phyloP scores from a whole-genome alignment of 495 filamentous ascomycete species.

The Melanomma pulvis-pyrius region DNA sequence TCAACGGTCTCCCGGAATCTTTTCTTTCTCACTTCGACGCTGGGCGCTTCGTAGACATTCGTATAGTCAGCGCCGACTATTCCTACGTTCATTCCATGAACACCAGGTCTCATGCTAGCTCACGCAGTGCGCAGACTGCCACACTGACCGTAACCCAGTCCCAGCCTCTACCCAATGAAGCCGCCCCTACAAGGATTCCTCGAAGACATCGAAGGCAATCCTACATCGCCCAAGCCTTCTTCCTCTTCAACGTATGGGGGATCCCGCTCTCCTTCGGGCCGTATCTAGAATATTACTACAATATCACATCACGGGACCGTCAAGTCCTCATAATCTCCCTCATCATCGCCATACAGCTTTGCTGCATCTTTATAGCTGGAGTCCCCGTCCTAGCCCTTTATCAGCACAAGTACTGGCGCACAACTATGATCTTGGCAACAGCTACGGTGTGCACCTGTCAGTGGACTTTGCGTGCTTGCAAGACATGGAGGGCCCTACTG shows the following conservation, averaged over 20 bases:
- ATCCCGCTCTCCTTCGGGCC: conserved; percentile 30
- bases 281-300: conserved; percentile 24
- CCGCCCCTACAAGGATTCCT: no score
- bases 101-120: no score
- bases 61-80: no score
- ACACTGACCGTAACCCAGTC: no score
- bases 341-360: conserved; percentile 7
- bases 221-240: conserved; percentile 19
- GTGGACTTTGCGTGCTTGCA: neutral
- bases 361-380: neutral
- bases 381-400: neutral
- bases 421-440: neutral
- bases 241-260: conserved; percentile 34
- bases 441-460: neutral
- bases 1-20: no score
- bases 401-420: neutral
- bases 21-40: no score
- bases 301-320: neutral
- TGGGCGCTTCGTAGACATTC: no score
- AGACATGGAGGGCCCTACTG: conserved; percentile 23
- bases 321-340: neutral
- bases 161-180: no score
- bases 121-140: no score
- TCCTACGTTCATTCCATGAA: no score
- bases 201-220: no score